Percentiles rank a stretch among this genome's conserved stretches.
Evolutionary conservation across 176 grass and related monocot species (phyloP).

Genomic region (Ensete glaucum): DNA sequence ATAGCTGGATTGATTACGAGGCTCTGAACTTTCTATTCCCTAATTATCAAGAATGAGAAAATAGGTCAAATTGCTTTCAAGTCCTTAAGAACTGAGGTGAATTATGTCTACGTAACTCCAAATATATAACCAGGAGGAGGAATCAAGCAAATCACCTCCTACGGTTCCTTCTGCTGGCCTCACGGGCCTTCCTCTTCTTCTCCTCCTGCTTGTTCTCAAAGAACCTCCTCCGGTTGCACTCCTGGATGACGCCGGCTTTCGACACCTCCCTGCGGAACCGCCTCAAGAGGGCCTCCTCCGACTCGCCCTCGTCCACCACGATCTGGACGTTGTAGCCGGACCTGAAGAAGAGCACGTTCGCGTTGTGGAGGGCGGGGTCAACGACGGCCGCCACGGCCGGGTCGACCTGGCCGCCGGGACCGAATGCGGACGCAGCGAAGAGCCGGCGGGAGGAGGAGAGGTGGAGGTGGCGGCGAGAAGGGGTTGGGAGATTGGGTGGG

Average conservation of each 20-base stretch:
- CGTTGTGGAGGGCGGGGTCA: not conserved
- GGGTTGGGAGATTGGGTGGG: not conserved
- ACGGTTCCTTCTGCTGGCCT: slow-evolving; percentile 33
- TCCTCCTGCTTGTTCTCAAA: slow-evolving; percentile 71
- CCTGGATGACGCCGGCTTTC: slow-evolving; percentile 58
- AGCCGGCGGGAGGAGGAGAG: not conserved
- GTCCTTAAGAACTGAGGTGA: not conserved
- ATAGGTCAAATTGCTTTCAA: not conserved
- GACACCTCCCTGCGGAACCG: slow-evolving; percentile 82
- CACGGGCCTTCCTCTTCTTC: slow-evolving; percentile 57
- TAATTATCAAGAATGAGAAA: not conserved
- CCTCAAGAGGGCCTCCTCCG: slow-evolving; percentile 55
- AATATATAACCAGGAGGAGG: not conserved
- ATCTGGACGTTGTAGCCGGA: slow-evolving; percentile 81
- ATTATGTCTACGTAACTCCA: not conserved
- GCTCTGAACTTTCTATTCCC: not conserved
- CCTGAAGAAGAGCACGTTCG: slow-evolving; percentile 12
- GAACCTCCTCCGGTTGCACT: slow-evolving; percentile 73
- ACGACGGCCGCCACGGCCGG: not conserved
- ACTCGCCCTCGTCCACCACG: slow-evolving; percentile 71
- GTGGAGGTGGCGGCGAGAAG: not conserved
- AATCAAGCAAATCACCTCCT: slow-evolving; percentile 4
- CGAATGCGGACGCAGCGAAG: not conserved
- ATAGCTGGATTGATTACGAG: not conserved
- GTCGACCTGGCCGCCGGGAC: not conserved